phyloP scores from a whole-genome alignment of 495 filamentous ascomycete species.

The Aspergillus coremiiformis region DNA sequence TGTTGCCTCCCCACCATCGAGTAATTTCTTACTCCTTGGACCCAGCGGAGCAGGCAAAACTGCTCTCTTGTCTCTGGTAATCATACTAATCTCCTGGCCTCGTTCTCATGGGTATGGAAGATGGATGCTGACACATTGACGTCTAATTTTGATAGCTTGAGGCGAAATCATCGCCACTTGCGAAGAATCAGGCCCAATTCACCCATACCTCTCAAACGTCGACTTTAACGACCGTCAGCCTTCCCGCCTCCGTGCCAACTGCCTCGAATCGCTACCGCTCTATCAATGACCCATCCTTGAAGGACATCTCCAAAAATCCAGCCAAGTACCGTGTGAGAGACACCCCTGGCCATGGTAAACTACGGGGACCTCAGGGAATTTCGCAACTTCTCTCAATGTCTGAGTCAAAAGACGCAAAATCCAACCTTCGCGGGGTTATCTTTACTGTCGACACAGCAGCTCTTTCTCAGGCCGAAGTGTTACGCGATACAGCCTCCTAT shows the following conservation, averaged over 20 bases:
- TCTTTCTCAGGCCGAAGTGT: slow-evolving; percentile 48
- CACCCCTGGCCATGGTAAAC: slow-evolving; percentile 92
- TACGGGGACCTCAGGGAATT: slow-evolving; percentile 52
- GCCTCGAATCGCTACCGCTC: slow-evolving; percentile 65
- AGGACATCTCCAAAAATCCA: slow-evolving; percentile 60
- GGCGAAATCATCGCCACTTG: slow-evolving; percentile 25
- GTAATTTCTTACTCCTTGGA: slow-evolving; percentile 78
- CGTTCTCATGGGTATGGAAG: neutral
- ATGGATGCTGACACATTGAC: neutral
- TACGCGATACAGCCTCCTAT: slow-evolving; percentile 64
- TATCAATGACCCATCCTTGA: slow-evolving; percentile 57
- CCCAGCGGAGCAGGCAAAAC: slow-evolving; percentile 87
- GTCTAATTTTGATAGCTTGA: slow-evolving; percentile 37
- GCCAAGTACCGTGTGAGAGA: slow-evolving; percentile 74
- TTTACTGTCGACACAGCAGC: slow-evolving; percentile 83
- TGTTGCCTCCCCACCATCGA: slow-evolving; percentile 57
- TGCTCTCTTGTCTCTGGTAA: slow-evolving; percentile 70
- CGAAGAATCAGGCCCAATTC: slow-evolving; percentile 27
- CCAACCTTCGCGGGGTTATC: slow-evolving; percentile 65
- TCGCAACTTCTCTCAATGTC: slow-evolving; percentile 36
- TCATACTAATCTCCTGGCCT: slow-evolving; percentile 6
- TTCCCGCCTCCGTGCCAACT: slow-evolving; percentile 56
- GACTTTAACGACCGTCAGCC: slow-evolving; percentile 59
- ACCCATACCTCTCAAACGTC: slow-evolving; percentile 83
- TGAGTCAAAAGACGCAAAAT: slow-evolving; percentile 39